Evolutionary conservation across 1,284 basidiomycete species (phyloP).

Genomic region (Trametes sp.): DNA sequence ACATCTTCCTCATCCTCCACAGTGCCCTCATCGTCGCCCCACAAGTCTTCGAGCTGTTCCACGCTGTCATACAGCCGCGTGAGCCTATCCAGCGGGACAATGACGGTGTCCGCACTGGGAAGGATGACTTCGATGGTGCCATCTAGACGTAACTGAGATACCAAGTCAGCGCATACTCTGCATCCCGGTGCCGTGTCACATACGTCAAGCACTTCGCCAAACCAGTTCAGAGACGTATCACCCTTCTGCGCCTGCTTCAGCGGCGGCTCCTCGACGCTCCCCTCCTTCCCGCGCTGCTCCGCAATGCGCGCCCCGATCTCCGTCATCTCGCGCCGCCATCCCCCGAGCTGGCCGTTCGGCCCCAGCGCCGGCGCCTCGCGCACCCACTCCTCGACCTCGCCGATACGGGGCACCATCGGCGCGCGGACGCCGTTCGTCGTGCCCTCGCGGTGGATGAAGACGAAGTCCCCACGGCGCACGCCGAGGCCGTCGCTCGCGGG

Average conservation of each 20-base stretch:
- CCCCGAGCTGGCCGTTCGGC: slow-evolving; percentile 58
- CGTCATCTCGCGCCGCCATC: slow-evolving; percentile 76
- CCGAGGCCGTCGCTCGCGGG: slow-evolving; percentile 70
- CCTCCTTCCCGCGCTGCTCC: slow-evolving; percentile 50
- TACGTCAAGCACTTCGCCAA: slow-evolving; percentile 82
- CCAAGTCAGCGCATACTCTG: not conserved
- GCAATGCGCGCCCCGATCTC: slow-evolving; percentile 68
- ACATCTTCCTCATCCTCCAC: slow-evolving; percentile 46
- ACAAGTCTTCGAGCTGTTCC: slow-evolving; percentile 79
- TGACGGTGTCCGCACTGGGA: slow-evolving; percentile 55
- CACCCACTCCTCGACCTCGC: slow-evolving; percentile 82
- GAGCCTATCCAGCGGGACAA: slow-evolving; percentile 68
- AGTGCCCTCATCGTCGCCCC: slow-evolving; percentile 57
- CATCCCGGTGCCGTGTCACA: slow-evolving; percentile 37
- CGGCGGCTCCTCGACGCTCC: slow-evolving; percentile 49
- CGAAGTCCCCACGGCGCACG: slow-evolving; percentile 83
- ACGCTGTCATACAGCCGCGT: slow-evolving; percentile 78
- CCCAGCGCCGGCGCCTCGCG: slow-evolving; percentile 60
- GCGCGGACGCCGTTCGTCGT: slow-evolving; percentile 70
- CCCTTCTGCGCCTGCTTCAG: slow-evolving; percentile 54
- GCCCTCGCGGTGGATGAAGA: slow-evolving; percentile 77
- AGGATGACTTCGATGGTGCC: slow-evolving; percentile 74
- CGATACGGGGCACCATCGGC: slow-evolving; percentile 78
- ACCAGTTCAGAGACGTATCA: slow-evolving; percentile 64
- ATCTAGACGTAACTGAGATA: slow-evolving; percentile 69